Conservation (phyloP, 805 yeast genomes). For the Cyberlindnera saturnus region DNA sequence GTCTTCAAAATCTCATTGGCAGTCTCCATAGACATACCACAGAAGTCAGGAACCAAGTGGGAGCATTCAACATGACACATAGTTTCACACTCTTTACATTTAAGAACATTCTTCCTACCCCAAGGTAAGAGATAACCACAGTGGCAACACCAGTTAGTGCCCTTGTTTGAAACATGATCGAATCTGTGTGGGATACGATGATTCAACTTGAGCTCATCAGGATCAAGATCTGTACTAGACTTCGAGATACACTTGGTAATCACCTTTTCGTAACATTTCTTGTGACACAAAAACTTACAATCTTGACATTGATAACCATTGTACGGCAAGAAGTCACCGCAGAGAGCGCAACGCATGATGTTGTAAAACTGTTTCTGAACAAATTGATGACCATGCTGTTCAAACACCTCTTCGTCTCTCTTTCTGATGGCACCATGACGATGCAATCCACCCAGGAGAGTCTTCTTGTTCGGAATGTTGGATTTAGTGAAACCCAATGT, state of each 20-base stretch:
- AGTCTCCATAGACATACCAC: constrained; percentile 98
- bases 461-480: constrained; percentile 38
- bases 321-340: constrained; percentile 90
- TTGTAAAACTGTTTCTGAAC: constrained; percentile 93
- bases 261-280: constrained; percentile 73
- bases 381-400: constrained; percentile 95
- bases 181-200: constrained; percentile 97
- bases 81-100: constrained; percentile 89
- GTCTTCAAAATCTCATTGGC: constrained; percentile 85
- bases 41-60: constrained; percentile 93
- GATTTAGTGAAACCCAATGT: constrained; percentile 77
- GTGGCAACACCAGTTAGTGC: constrained; percentile 99
- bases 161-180: constrained; percentile 85
- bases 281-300: constrained; percentile 75
- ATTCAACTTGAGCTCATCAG: constrained; percentile 76
- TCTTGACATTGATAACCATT: constrained; percentile 86
- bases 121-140: constrained; percentile 96
- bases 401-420: constrained; percentile 81
- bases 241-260: constrained; percentile 81
- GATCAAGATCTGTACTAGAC: constrained; percentile 60
- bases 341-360: constrained; percentile 94
- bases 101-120: constrained; percentile 88
- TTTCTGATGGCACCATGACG: constrained; percentile 98
- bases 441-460: constrained; percentile 57
- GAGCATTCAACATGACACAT: constrained; percentile 93